Conservation (phyloP, 2,329 filamentous ascomycete genomes). For the Ceratocystis albifundus region DNA sequence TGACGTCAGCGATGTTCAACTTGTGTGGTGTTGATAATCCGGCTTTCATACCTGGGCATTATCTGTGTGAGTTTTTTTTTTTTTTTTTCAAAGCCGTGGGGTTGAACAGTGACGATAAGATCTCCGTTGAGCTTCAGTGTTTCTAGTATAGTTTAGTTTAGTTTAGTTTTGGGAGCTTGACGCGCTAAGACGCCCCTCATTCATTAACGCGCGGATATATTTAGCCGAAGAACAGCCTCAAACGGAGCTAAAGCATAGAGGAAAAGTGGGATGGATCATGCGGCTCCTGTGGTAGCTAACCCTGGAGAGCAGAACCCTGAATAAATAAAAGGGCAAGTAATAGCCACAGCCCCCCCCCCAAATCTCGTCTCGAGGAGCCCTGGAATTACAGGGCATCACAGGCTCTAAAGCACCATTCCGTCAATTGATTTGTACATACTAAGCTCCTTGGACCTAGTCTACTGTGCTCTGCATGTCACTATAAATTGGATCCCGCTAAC, state of each 20-base stretch:
- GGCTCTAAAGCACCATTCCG: neutral
- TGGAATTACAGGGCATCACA: neutral
- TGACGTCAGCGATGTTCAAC: constrained; percentile 11
- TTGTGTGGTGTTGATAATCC: neutral
- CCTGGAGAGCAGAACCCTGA: neutral
- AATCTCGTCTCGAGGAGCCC: neutral
- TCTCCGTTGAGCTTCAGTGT: constrained; percentile 14
- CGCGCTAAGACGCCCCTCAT: neutral
- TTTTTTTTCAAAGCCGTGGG: neutral
- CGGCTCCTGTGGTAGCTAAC: neutral
- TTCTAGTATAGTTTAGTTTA: neutral
- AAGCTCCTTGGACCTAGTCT: neutral
- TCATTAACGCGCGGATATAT: neutral
- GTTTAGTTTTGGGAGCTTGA: neutral
- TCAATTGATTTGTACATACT: neutral
- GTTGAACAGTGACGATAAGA: constrained; percentile 6
- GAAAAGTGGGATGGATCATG: neutral
- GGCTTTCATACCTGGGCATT: constrained; percentile 24
- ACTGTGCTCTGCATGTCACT: neutral
- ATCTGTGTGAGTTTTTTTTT: neutral
- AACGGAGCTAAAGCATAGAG: neutral
- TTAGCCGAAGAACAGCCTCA: constrained; percentile 3
- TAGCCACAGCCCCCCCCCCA: neutral
- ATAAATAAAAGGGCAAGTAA: neutral
- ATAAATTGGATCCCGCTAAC: neutral